A percentile compares a stretch with the other conserved stretches of the same genome.
Evolutionary conservation across 148 eudicot species (phyloP).

Genomic region (Beta vulgaris): DNA sequence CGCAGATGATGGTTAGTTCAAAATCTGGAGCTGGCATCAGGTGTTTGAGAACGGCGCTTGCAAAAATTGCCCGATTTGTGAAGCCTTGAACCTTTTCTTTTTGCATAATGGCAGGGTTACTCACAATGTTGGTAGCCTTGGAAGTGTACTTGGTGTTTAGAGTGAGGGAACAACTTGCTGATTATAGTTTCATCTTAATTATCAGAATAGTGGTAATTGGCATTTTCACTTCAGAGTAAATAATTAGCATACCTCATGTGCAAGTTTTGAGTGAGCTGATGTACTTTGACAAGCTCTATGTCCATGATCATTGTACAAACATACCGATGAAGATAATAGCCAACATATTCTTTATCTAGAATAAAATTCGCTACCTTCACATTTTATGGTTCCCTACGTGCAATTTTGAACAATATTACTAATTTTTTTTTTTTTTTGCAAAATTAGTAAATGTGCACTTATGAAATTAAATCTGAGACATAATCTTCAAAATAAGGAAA

Average conservation of each 20-base stretch:
- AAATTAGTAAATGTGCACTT: too few relatives aligned
- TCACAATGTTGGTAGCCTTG: background rate
- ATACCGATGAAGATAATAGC: background rate
- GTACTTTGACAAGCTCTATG: background rate
- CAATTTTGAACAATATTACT: too few relatives aligned
- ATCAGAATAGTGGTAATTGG: background rate
- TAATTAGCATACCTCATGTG: background rate
- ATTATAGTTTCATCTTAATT: background rate
- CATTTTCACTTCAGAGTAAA: background rate
- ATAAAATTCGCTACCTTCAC: too few relatives aligned
- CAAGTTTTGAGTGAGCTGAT: background rate
- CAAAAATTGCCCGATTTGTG: conserved; percentile 61
- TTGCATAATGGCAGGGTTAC: background rate
- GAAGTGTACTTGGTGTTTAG: conserved; percentile 2
- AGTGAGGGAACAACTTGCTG: background rate
- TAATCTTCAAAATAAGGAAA: too few relatives aligned
- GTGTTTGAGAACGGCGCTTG: conserved; percentile 73
- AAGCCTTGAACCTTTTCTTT: conserved; percentile 29
- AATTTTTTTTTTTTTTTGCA: too few relatives aligned
- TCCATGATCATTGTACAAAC: background rate
- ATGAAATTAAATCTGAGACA: too few relatives aligned
- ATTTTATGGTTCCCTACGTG: too few relatives aligned
- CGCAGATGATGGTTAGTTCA: conserved; percentile 94
- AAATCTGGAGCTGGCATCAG: conserved; percentile 88
- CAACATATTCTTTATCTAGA: too few relatives aligned